Percentiles rank a stretch among this genome's conserved stretches.
Conservation (phyloP, 208 protist species). For the Leishmania mexicana region DNA sequence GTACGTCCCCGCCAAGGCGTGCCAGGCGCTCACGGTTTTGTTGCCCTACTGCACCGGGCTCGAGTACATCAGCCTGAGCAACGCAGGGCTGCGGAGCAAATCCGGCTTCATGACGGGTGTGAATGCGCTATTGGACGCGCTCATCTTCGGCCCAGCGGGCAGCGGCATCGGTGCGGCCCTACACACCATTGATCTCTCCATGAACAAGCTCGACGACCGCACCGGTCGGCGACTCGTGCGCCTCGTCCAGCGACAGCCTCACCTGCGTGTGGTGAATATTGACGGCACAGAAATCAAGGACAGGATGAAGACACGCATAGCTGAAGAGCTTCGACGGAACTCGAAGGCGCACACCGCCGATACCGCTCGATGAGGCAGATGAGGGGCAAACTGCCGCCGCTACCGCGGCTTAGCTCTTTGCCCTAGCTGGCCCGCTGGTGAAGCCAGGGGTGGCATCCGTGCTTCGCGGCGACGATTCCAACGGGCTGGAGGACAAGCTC, state of each 20-base stretch:
- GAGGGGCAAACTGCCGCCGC: background rate
- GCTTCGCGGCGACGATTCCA: background rate
- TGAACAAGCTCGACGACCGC: constrained; percentile 38
- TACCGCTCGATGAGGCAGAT: background rate
- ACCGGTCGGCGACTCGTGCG: constrained; percentile 36
- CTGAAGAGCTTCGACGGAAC: background rate
- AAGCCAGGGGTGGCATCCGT: background rate
- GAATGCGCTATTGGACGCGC: constrained; percentile 30
- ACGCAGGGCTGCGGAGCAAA: constrained; percentile 30
- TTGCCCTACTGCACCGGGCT: constrained; percentile 36
- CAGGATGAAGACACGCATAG: constrained; percentile 11
- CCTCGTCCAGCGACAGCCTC: constrained; percentile 20
- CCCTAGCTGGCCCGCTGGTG: background rate
- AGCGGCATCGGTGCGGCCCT: constrained; percentile 20
- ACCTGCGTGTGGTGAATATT: constrained; percentile 33
- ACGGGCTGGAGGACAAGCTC: background rate
- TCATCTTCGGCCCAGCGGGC: background rate
- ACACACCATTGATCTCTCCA: constrained; percentile 40
- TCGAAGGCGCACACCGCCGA: background rate
- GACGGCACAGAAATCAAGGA: constrained; percentile 29
- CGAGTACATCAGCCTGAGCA: constrained; percentile 31
- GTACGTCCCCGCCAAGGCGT: constrained; percentile 40
- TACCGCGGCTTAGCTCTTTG: background rate
- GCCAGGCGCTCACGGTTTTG: constrained; percentile 38
- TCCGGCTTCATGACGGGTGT: constrained; percentile 9